Percentiles rank a stretch among this genome's conserved stretches.
Conservation (phyloP, 192 early-diverging fungal species). For the Gamsiella multidivaricata region DNA sequence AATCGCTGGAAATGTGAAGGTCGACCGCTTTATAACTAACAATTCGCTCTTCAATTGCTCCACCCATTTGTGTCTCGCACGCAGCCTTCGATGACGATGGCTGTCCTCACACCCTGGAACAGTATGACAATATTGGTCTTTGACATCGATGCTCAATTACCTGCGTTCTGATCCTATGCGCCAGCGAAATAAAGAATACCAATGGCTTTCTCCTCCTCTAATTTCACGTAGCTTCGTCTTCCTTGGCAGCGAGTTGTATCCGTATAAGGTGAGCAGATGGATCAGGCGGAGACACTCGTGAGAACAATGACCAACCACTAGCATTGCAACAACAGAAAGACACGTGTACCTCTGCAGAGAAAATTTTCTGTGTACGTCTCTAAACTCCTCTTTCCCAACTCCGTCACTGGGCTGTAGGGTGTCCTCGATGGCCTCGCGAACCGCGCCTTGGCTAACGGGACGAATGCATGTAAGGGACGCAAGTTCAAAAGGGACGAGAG, state of each 20-base stretch:
- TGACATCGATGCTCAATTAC: too few species aligned
- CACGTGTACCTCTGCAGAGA: too few species aligned
- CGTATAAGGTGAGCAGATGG: conserved; percentile 60
- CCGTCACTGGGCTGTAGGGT: conserved; percentile 48
- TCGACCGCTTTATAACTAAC: too few species aligned
- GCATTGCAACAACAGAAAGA: too few species aligned
- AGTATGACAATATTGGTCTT: conserved; percentile 47
- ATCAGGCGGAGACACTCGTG: neutral
- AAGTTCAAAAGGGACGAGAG: neutral
- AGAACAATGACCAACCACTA: conserved; percentile 3
- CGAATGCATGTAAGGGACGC: conserved; percentile 64
- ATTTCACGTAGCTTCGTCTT: conserved; percentile 61
- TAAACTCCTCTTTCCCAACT: too few species aligned
- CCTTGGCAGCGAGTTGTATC: conserved; percentile 69
- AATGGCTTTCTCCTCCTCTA: neutral
- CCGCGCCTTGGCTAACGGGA: conserved; percentile 68
- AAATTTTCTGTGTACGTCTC: too few species aligned
- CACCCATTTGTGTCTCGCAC: neutral
- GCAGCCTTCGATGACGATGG: conserved; percentile 69
- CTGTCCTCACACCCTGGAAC: conserved; percentile 69
- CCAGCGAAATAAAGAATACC: neutral
- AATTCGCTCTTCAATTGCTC: too few species aligned
- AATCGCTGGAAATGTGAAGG: too few species aligned
- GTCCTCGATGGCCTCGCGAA: conserved; percentile 74
- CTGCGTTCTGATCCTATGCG: too few species aligned